Base-by-base conservation (phyloP, 768 basidiomycete genomes). In the Serpula lacrymans region DNA sequence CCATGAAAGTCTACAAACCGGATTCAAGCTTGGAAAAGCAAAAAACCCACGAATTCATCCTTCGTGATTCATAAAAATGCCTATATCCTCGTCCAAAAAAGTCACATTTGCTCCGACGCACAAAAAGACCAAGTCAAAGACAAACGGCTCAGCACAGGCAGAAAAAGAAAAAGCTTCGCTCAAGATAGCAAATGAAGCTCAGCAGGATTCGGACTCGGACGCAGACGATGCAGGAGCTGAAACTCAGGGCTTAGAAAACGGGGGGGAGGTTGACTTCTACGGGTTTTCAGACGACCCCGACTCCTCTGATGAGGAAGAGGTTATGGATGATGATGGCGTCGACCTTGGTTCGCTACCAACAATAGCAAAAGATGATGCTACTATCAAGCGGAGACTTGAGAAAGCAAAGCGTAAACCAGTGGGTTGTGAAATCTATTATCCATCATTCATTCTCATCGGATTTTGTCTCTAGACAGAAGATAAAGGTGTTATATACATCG, bases 401-500 rank as follows among this genome's bases (percentile, higher is more conserved):
- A 76, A 71, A 35, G 80, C 80, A 0, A 76, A 78, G 53, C 67
- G 70, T 49, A 77, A 84, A 58, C 80, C 78, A 43, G 93, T 91
- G 52, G 45, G 84, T 65, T n/a, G n/a, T 45, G 13, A 16, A 11
- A 12, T 25, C 13, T 9, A 14, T 26, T 9, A 13, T 17, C 8
- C 11, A 1, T 12, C 8, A 25, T 31, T n/a, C 12, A 3, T 6
- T 14, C 18, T 3, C 11, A 11, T n/a, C 18, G 24, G 2, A 3
- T 41, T 28, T 28, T 47, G 42, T 41, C 41, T 17, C 23, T 26
- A 82, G 80, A 68, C 70, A 20, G 75, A 71, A 48, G 81, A 90
- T 50, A 77, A 77, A 29, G 96, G 96, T 18, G 91, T 94, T 0
- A 57, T 99, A 16, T 93, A 80, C 69, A 72, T 99, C 39, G 84